These are phyloP conservation scores for Amanita rubescens DNA, from an alignment of 768 basidiomycete genomes.

Conservation along the genomic window DNA sequence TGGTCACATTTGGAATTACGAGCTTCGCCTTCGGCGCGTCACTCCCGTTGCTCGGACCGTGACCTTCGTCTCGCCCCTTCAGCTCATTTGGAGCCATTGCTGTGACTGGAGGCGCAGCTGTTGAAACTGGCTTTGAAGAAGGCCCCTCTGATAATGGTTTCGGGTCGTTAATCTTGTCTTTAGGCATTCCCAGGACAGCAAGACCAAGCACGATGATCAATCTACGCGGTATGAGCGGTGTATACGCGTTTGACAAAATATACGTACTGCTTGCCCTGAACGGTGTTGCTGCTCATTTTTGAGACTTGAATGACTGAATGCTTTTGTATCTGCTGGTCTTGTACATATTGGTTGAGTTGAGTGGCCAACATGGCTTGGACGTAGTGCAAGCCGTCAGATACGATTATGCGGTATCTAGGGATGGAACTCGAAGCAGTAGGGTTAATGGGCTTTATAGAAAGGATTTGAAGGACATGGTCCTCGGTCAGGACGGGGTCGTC, in stretches of 20 bases:
- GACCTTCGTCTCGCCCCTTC: too few species aligned
- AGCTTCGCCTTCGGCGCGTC: too few species aligned
- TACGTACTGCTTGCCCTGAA: conserved; percentile 76
- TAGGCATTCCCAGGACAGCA: conserved; percentile 41
- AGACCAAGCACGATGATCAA: conserved; percentile 76
- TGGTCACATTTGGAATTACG: background rate
- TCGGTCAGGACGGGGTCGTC: conserved; percentile 36
- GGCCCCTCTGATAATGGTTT: conserved; percentile 19
- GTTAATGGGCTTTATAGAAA: conserved; percentile 76
- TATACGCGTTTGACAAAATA: conserved; percentile 2
- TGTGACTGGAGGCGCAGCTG: background rate
- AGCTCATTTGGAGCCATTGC: too few species aligned
- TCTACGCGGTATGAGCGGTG: conserved; percentile 28
- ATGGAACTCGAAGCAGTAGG: conserved; percentile 22
- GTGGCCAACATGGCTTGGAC: conserved; percentile 95
- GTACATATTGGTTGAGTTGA: conserved; percentile 72
- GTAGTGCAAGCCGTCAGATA: conserved; percentile 85
- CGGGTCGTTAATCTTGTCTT: conserved; percentile 70
- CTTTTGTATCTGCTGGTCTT: conserved; percentile 53
- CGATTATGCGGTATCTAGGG: conserved; percentile 72
- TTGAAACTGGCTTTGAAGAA: conserved; percentile 1
- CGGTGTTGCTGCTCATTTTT: conserved; percentile 73
- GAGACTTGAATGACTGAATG: conserved; percentile 64
- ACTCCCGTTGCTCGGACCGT: too few species aligned
- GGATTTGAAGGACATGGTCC: conserved; percentile 62